These are phyloP conservation scores for Trichoderma cornu-damae DNA, from an alignment of 2,329 filamentous ascomycete species.

Conservation along the genomic window DNA sequence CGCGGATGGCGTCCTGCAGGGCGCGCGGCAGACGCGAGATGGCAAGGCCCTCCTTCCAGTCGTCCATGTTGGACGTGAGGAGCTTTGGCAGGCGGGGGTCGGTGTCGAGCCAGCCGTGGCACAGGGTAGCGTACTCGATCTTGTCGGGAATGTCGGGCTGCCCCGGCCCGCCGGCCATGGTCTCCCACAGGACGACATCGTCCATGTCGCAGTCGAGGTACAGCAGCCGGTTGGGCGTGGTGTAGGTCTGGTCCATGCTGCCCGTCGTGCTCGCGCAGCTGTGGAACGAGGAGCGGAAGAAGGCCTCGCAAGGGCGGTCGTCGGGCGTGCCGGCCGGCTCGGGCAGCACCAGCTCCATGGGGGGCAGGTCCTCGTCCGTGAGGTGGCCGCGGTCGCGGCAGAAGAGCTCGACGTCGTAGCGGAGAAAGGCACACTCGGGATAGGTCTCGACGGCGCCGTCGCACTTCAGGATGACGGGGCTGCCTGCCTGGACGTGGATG, in stretches of 20 bases:
- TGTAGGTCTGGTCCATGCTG: not conserved
- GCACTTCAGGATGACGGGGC: not conserved
- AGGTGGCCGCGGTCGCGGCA: not conserved
- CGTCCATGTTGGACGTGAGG: not conserved
- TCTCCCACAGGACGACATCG: not conserved
- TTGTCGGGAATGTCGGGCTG: not conserved
- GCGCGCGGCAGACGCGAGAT: not conserved
- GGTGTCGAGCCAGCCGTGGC: conserved; percentile 5
- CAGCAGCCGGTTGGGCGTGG: not conserved
- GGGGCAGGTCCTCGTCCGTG: not conserved
- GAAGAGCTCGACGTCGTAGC: not conserved
- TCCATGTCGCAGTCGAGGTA: not conserved
- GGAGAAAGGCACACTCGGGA: not conserved
- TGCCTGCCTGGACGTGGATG: not conserved
- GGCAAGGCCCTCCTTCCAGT: not conserved
- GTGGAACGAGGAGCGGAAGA: not conserved
- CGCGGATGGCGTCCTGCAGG: not conserved
- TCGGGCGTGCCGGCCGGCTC: not conserved
- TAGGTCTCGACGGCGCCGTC: not conserved
- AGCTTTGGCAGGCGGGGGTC: not conserved
- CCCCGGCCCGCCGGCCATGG: not conserved
- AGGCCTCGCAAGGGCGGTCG: not conserved
- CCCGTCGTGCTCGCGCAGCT: not conserved
- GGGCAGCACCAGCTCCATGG: not conserved
- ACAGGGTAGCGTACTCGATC: conserved; percentile 1